phyloP scores from a whole-genome alignment of 73 alveolate genomes.

The Stentor coeruleus region DNA sequence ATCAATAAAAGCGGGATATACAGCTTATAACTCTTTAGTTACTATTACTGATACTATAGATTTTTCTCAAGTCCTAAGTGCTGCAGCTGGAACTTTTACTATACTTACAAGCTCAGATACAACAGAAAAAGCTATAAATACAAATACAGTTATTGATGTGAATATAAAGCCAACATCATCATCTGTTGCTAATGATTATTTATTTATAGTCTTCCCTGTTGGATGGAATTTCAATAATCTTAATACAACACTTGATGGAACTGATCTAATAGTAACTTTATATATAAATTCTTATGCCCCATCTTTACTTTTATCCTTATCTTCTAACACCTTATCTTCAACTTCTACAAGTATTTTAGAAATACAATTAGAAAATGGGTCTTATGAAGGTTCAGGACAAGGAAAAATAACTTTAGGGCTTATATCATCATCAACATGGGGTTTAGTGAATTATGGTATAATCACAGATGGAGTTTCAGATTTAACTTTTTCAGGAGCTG shows the following conservation, averaged over 20 bases:
- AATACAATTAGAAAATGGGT: not conserved
- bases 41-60: not conserved
- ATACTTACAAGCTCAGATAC: not conserved
- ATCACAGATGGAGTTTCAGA: not conserved
- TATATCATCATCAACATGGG: not conserved
- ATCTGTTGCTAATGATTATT: not conserved
- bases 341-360: not conserved
- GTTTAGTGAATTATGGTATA: not conserved
- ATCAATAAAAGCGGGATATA: not conserved
- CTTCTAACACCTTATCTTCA: not conserved
- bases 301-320: not conserved
- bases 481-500: not conserved
- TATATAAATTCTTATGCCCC: not conserved
- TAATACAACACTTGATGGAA: no score
- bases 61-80: not conserved
- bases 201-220: not conserved
- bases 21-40: not conserved
- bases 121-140: not conserved
- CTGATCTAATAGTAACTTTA: not conserved
- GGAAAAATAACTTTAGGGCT: not conserved
- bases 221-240: not conserved
- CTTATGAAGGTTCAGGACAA: constrained; percentile 6
- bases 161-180: not conserved
- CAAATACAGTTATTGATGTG: not conserved
- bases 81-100: not conserved